phyloP scores from a whole-genome alignment of 192 early-diverging fungal genomes.

The Rhizophagus prolifer region DNA sequence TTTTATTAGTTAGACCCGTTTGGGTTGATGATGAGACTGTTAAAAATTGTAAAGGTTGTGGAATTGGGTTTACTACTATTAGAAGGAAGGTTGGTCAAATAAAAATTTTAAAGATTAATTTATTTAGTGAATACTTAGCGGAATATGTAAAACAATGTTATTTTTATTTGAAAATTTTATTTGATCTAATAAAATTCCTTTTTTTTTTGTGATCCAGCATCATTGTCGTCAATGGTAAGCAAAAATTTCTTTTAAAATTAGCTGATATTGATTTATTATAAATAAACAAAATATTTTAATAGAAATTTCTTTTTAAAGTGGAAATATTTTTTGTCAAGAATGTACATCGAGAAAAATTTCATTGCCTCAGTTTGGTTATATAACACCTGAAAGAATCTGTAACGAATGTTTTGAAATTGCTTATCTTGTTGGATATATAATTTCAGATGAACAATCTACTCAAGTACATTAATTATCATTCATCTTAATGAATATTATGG shows the following conservation, averaged over 20 bases:
- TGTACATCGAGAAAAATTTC: conserved; percentile 52
- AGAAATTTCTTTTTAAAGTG: conserved; percentile 35
- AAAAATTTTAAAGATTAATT: not conserved
- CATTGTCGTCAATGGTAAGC: conserved; percentile 61
- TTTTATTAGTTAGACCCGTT: conserved; percentile 9
- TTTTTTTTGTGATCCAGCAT: conserved; percentile 40
- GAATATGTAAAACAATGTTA: not conserved
- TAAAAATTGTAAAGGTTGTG: conserved; percentile 16
- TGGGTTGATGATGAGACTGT: conserved; percentile 21
- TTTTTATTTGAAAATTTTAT: not conserved
- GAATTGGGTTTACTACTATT: not conserved
- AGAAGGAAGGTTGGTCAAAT: conserved; percentile 5
- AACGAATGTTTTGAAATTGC: conserved; percentile 57
- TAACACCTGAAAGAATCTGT: conserved; percentile 54
- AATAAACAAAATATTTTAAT: not conserved
- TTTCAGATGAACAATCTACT: conserved; percentile 53
- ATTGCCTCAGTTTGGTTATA: conserved; percentile 54
- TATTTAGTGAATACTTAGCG: not conserved
- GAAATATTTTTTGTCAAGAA: conserved; percentile 57
- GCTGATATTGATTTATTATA: not conserved
- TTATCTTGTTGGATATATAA: conserved; percentile 54
- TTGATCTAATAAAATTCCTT: conserved; percentile 4
- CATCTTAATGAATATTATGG: not conserved
- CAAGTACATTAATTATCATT: conserved; percentile 39
- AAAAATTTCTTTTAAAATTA: not conserved